These are phyloP conservation scores for Erucastrum elatum DNA, from an alignment of 345 rosid genomes.

Conservation along the genomic window DNA sequence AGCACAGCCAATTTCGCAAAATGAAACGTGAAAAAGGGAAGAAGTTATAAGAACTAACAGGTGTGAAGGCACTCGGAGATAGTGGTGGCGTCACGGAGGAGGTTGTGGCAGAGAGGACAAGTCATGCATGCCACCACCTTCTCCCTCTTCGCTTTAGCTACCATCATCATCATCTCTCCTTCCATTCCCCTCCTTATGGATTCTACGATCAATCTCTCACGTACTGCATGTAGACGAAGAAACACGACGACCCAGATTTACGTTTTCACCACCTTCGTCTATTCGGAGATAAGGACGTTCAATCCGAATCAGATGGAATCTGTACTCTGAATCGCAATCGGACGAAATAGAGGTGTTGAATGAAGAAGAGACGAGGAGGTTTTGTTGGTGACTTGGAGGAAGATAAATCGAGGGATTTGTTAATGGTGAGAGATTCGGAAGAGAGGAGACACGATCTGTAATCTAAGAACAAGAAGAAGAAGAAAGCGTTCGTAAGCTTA, in stretches of 20 bases:
- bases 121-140: conserved; percentile 85
- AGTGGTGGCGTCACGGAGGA: conserved; percentile 87
- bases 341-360: conserved; percentile 17
- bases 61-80: conserved; percentile 93
- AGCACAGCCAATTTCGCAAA: background rate
- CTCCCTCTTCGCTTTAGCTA: conserved; percentile 68
- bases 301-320: conserved; percentile 29
- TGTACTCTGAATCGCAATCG: conserved; percentile 1
- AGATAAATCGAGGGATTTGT: conserved; percentile 6
- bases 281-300: too few species aligned
- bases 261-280: conserved; percentile 47
- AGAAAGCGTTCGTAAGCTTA: too few species aligned
- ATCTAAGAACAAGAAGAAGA: conserved; percentile 30
- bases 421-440: background rate
- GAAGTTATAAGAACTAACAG: conserved; percentile 69
- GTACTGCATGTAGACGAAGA: conserved; percentile 67
- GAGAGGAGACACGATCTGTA: conserved; percentile 35
- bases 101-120: conserved; percentile 76
- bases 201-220: too few species aligned
- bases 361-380: too few species aligned
- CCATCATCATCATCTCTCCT: conserved; percentile 42
- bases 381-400: too few species aligned
- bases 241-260: conserved; percentile 38
- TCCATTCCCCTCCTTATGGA: too few species aligned
- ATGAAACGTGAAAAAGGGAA: background rate